Conservation (phyloP, 2,329 filamentous ascomycete species). For the Diaporthe helianthi region DNA sequence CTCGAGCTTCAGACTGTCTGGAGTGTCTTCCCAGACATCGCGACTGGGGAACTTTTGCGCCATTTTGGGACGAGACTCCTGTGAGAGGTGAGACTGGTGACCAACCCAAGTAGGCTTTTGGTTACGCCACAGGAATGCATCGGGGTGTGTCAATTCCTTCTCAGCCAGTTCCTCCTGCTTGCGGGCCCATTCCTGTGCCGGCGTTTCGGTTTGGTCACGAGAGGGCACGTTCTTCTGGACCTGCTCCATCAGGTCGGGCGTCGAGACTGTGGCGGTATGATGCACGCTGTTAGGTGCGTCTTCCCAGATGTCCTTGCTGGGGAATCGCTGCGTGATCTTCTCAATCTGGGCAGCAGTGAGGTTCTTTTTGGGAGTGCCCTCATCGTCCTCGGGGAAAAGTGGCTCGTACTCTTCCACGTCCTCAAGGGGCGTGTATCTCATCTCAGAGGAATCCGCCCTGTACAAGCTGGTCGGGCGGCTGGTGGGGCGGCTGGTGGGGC, state of each 20-base stretch:
- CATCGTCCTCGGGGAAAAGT: conserved; percentile 82
- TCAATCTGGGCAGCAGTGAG: conserved; percentile 47
- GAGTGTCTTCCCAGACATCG: conserved; percentile 94
- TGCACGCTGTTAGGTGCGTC: conserved; percentile 88
- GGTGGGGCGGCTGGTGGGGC: conserved; percentile 68
- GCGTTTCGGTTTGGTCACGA: conserved; percentile 56
- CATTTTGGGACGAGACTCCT: conserved; percentile 58
- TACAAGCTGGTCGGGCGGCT: conserved; percentile 71
- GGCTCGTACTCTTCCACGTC: conserved; percentile 96
- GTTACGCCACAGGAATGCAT: conserved; percentile 61
- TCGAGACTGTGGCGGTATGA: conserved; percentile 81
- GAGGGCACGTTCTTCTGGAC: conserved; percentile 42
- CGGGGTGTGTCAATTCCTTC: conserved; percentile 54
- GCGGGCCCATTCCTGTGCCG: conserved; percentile 70
- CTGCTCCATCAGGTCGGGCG: conserved; percentile 65
- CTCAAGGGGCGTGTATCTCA: conserved; percentile 75
- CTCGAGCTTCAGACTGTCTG: conserved; percentile 81
- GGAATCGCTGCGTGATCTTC: conserved; percentile 74
- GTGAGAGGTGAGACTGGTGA: conserved; percentile 56
- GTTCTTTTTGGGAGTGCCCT: conserved; percentile 52
- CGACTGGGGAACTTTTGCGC: conserved; percentile 84
- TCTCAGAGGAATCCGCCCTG: conserved; percentile 60
- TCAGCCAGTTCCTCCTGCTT: conserved; percentile 71
- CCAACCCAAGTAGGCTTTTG: conserved; percentile 57
- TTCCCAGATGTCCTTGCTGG: conserved; percentile 97